Conservation (phyloP, 2,329 filamentous ascomycete genomes). For the Metarhizium sp. region DNA sequence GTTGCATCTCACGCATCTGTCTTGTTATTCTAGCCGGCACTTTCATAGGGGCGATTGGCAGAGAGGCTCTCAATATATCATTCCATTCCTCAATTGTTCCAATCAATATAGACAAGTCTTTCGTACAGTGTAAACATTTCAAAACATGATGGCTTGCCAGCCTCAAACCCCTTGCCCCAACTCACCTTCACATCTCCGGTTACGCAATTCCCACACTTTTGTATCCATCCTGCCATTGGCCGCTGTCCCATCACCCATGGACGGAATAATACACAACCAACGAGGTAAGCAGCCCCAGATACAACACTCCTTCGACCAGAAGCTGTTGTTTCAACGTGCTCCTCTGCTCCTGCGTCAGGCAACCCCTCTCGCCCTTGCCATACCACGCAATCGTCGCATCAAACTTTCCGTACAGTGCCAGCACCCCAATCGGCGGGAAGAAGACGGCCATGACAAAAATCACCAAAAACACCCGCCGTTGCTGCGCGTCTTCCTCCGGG, state of each 20-base stretch:
- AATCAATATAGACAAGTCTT: not conserved
- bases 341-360: slow-evolving; percentile 24
- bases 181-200: not conserved
- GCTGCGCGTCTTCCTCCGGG: slow-evolving; percentile 18
- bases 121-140: not conserved
- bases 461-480: slow-evolving; percentile 26
- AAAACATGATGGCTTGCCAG: not conserved
- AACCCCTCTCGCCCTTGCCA: slow-evolving; percentile 34
- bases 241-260: slow-evolving; percentile 4
- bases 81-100: not conserved
- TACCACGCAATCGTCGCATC: slow-evolving; percentile 38
- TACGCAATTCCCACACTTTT: not conserved
- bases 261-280: slow-evolving; percentile 22
- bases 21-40: no score
- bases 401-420: slow-evolving; percentile 35
- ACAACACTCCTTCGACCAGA: slow-evolving; percentile 22
- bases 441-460: slow-evolving; percentile 28
- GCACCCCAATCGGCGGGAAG: slow-evolving; percentile 37
- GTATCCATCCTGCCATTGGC: not conserved
- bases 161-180: not conserved
- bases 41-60: no score
- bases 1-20: no score
- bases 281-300: slow-evolving; percentile 20
- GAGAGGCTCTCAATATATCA: not conserved
- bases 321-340: slow-evolving; percentile 26